Evolutionary conservation across 2,329 filamentous ascomycete genomes (phyloP), one percentile per base, ranked within the genome.

Genomic region (Nemania sp.): DNA sequence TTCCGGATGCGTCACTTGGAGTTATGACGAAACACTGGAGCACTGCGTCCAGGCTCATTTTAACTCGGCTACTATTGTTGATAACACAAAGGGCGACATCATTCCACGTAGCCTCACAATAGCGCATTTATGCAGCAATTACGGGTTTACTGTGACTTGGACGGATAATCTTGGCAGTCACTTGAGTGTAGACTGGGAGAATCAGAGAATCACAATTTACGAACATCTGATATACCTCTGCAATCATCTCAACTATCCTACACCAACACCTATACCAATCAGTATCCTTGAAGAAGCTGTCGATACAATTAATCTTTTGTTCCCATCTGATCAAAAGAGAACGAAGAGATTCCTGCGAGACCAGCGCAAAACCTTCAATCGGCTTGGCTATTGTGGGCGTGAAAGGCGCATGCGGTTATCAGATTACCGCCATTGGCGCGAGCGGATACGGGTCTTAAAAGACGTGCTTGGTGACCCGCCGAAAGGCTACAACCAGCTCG

Each of bases 211-310:
- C 33, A 51, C 15, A 20, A n/a, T 51, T 28, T 51, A 51, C 40
- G 40, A 51, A 7, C 48, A 52, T 12, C n/a, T 45, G 19, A 46
- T 52, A 30, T 46, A 33, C 19, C 41, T 52, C 34, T 26, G 24
- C 4, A 45, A 52, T 7, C 15, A 46, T 15, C 14, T 40, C 6
- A n/a, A 24, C 11, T 40, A 45, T 28, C 23, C 24, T 15, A 19
- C 23, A 3, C 9, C 20, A 7, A 39, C 33, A 8, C 41, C 49
- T 4, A 31, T 45, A 1, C 39, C 41, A 31, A 26, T 5, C 3
- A 14, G 22, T 2, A 20, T 45, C n/a, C 5, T 52, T 6, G 24
- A 40, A 40, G 49, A 52, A 24, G 49, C 49, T n/a, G 11, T 52
- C 17, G 49, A 52, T 14, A 40, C 49, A 3, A 33, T 52, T 23